Evolutionary conservation across 495 filamentous ascomycete genomes (phyloP), one percentile per base, ranked within the genome.

Genomic region (Penicillium pancosmium): DNA sequence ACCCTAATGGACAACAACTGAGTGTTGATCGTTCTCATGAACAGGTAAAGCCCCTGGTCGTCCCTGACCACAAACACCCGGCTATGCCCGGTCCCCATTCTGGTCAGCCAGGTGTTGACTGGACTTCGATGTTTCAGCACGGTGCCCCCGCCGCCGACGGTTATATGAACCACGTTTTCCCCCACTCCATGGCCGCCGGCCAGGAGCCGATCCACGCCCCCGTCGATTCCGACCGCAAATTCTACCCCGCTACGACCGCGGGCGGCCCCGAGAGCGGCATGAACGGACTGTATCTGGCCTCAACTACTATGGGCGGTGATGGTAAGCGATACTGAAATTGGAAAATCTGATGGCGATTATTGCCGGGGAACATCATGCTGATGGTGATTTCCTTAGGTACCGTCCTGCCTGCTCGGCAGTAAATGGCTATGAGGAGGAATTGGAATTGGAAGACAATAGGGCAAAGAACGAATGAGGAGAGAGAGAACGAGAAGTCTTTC

Each of bases 61-160:
- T 70, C 50, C 69, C 70, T 64, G 77, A 80, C 63, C 68, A 68
- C 47, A 80, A 80, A 53, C 73, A 74, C 52, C 73, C 77, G 56
- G 70, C 73, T 40, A 78, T 80, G 72, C 66, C 73, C 61, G 77
- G 77, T 38, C 74, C 70, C 62, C 70, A 63, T 57, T 68, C 74
- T 61, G 68, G 66, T 64, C 76, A 78, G 52, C 63, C 76, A 41
- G 69, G 73, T 68, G 76, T 85, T 75, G 86, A 90, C 72, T 91
- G 87, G 87, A 79, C 86, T 60, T 80, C 85, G 65, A 86, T 89
- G 82, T 90, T 88, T 80, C 86, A 88, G 79, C 75, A 85, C 75
- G 84, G 81, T 77, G 77, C 81, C 65, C 81, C 85, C 76, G 77
- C 81, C 65, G 81, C 85, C 61, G 77, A 86, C 72, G 75, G 80